phyloP scores from a whole-genome alignment of 2,329 filamentous ascomycete species.

The Fusarium liriodendri region DNA sequence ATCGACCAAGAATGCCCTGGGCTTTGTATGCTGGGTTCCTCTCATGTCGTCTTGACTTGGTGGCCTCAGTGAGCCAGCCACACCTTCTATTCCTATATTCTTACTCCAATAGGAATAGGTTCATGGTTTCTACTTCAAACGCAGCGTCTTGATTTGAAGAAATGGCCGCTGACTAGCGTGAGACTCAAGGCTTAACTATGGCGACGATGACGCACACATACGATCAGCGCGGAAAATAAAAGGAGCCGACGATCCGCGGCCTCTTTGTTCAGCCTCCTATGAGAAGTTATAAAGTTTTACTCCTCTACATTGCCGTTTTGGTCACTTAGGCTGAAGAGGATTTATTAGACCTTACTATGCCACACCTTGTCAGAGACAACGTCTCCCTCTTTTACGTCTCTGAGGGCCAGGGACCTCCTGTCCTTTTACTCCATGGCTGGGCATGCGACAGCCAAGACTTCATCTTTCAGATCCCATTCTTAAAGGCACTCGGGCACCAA shows the following conservation, averaged over 20 bases:
- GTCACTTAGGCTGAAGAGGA: neutral
- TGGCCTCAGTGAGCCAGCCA: neutral
- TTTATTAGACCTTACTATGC: neutral
- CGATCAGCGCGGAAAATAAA: neutral
- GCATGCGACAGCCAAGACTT: neutral
- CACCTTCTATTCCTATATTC: neutral
- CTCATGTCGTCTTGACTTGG: neutral
- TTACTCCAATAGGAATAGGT: neutral
- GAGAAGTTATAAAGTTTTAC: neutral
- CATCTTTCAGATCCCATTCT: neutral
- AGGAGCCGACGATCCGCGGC: neutral
- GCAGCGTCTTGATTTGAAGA: neutral
- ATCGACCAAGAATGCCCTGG: neutral
- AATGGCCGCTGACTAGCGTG: neutral
- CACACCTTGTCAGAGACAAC: neutral
- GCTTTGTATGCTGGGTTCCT: neutral
- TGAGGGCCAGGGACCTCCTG: neutral
- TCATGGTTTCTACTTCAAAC: neutral
- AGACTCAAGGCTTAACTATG: neutral
- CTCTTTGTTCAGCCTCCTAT: neutral
- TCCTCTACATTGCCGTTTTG: neutral
- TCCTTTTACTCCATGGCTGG: neutral
- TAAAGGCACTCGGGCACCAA: neutral
- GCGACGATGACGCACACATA: neutral
- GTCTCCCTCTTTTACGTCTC: neutral